A percentile compares a stretch with the other conserved stretches of the same genome.
These are phyloP conservation scores for Naganishia kalamii DNA, from an alignment of 768 basidiomycete genomes.

Conservation along the genomic window DNA sequence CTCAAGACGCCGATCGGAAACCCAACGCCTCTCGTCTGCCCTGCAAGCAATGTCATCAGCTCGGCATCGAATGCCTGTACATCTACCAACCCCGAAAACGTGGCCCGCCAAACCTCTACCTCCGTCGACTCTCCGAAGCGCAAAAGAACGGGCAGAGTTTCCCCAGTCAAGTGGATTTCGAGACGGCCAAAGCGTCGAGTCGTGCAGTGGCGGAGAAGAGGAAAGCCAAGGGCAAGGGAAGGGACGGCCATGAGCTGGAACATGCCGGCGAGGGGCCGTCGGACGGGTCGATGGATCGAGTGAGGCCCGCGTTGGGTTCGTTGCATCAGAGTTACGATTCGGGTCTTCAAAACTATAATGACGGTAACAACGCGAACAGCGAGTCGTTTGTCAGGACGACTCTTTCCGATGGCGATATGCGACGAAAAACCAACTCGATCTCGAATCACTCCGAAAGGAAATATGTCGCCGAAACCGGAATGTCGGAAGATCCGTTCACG, in stretches of 20 bases:
- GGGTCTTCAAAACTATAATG: background rate
- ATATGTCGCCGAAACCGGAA: background rate
- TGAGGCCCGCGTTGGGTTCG: background rate
- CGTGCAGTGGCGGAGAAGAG: background rate
- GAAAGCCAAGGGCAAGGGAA: constrained; percentile 5
- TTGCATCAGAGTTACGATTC: background rate
- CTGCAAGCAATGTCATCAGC: constrained; percentile 79
- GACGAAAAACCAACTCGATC: background rate
- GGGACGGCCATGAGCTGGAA: background rate
- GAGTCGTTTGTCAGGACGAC: background rate
- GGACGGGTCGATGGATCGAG: background rate
- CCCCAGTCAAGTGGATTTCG: constrained; percentile 7
- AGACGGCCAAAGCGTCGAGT: constrained; percentile 13
- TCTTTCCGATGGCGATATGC: background rate
- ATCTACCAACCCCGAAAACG: constrained; percentile 91
- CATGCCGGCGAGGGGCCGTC: background rate
- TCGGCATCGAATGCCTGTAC: constrained; percentile 79
- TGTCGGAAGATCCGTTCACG: constrained; percentile 1
- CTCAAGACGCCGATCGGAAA: no score
- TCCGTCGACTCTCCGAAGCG: constrained; percentile 10
- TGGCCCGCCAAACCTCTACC: constrained; percentile 81
- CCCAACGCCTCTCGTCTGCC: background rate
- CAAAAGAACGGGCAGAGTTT: background rate
- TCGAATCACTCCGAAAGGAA: no score
- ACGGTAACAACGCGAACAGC: background rate